A percentile compares a stretch with the other conserved stretches of the same genome.
phyloP scores from a whole-genome alignment of 371 early-diverging fungal species.

The Mucor irregularis region DNA sequence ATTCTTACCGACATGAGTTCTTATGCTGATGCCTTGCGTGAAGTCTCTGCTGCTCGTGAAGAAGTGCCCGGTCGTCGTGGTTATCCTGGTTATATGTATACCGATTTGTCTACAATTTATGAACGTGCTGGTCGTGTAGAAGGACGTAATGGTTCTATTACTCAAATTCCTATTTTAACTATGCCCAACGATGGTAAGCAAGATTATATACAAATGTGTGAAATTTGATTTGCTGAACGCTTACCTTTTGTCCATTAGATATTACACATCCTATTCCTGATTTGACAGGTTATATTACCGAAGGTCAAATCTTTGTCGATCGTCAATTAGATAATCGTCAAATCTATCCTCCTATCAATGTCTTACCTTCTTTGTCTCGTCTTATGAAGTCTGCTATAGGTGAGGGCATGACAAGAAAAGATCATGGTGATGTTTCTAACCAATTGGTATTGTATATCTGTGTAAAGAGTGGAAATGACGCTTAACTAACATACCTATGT shows the following conservation, averaged over 20 bases:
- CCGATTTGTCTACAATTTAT: constrained; percentile 99
- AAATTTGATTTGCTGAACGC: neutral
- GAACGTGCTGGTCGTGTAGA: constrained; percentile 99
- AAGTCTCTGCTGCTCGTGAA: constrained; percentile 99
- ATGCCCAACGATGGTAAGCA: constrained; percentile 99
- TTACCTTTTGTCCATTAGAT: constrained; percentile 60
- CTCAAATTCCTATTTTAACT: constrained; percentile 99
- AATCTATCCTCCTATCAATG: constrained; percentile 99
- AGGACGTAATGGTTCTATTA: constrained; percentile 99
- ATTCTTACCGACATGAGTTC: constrained; percentile 99
- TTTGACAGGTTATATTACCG: constrained; percentile 99
- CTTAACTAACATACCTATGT: neutral
- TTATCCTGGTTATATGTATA: constrained; percentile 99
- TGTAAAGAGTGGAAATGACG: neutral
- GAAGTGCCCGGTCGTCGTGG: constrained; percentile 99
- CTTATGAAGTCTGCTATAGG: constrained; percentile 99
- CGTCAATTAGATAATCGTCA: constrained; percentile 99
- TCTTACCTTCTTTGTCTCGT: constrained; percentile 98
- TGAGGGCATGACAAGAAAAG: constrained; percentile 98
- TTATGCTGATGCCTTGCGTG: constrained; percentile 99
- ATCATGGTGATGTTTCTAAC: constrained; percentile 99
- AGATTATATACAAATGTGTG: neutral
- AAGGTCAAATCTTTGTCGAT: constrained; percentile 99
- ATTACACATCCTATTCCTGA: constrained; percentile 99
- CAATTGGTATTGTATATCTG: constrained; percentile 74